Conservation (phyloP, 805 yeast species). For the Schwanniomyces sp. region DNA sequence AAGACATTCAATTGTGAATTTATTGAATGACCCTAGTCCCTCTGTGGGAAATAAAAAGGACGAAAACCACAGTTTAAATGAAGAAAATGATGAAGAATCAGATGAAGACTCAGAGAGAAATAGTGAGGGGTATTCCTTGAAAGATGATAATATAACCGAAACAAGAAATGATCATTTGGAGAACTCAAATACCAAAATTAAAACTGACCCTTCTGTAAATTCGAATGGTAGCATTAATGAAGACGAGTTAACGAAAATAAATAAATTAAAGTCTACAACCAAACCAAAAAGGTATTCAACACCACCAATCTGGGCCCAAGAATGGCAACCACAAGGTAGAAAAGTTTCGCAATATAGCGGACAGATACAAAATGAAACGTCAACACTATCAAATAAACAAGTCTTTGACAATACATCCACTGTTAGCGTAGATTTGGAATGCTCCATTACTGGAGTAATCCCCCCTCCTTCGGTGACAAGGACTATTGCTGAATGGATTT, state of each 20-base stretch:
- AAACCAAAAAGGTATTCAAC: constrained; percentile 63
- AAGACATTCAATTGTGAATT: constrained; percentile 28
- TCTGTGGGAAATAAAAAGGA: constrained; percentile 1
- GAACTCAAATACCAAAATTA: constrained; percentile 11
- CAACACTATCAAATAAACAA: constrained; percentile 19
- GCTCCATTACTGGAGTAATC: constrained; percentile 68
- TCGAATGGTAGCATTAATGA: constrained; percentile 10
- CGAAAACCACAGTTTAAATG: neutral
- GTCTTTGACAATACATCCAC: constrained; percentile 33
- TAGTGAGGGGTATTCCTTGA: neutral
- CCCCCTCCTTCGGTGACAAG: constrained; percentile 82
- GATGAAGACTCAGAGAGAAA: constrained; percentile 9
- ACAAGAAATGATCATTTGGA: neutral
- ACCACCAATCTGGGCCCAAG: constrained; percentile 85
- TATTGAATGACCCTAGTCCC: constrained; percentile 22
- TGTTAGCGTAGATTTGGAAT: constrained; percentile 38
- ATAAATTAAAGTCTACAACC: constrained; percentile 16
- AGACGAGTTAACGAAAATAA: constrained; percentile 26
- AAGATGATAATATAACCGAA: neutral
- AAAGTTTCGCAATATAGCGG: constrained; percentile 3
- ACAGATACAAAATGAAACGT: neutral
- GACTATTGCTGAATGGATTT: constrained; percentile 85
- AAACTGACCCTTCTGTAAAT: neutral
- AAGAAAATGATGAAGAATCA: constrained; percentile 13
- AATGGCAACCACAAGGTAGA: constrained; percentile 52